Percentiles rank a stretch among this genome's conserved stretches.
Conservation (phyloP, 1,284 basidiomycete species). For the Ustilago cynodontis region DNA sequence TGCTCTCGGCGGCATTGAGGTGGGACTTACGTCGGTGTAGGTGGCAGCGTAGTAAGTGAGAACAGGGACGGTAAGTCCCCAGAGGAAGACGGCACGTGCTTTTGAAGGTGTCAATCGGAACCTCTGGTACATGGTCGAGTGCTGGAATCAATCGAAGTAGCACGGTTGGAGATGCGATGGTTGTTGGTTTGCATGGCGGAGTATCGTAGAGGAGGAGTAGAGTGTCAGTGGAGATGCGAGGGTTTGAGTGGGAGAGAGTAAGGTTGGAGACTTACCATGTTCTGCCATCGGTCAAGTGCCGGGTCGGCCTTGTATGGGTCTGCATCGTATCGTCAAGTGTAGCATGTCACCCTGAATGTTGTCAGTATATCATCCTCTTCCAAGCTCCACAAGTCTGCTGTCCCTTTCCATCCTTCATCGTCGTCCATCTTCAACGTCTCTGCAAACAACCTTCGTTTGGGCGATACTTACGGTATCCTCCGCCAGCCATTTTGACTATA, state of each 20-base stretch:
- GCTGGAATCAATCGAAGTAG: slow-evolving; percentile 10
- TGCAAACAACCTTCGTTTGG: not conserved
- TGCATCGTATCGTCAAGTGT: slow-evolving; percentile 5
- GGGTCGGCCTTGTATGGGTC: slow-evolving; percentile 67
- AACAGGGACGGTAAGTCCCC: slow-evolving; percentile 57
- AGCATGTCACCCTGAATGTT: not conserved
- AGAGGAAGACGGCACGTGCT: slow-evolving; percentile 48
- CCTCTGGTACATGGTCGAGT: slow-evolving; percentile 67
- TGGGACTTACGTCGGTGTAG: slow-evolving; percentile 59
- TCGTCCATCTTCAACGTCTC: not conserved
- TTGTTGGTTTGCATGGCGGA: not conserved
- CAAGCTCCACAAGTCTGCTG: not conserved
- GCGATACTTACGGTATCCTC: slow-evolving; percentile 57
- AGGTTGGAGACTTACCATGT: slow-evolving; percentile 34
- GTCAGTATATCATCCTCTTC: not conserved
- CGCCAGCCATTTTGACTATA: slow-evolving; percentile 60
- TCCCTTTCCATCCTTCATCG: not conserved
- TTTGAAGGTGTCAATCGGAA: slow-evolving; percentile 62
- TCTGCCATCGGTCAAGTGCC: slow-evolving; percentile 65
- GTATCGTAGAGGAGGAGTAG: not conserved
- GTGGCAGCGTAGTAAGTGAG: slow-evolving; percentile 51
- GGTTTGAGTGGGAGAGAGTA: not conserved
- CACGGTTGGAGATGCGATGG: not conserved
- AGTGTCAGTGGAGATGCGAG: no score
- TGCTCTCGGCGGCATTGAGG: not conserved